Evolutionary conservation across 139 green algal genomes (phyloP).

Genomic region (Nannochloris sp.): DNA sequence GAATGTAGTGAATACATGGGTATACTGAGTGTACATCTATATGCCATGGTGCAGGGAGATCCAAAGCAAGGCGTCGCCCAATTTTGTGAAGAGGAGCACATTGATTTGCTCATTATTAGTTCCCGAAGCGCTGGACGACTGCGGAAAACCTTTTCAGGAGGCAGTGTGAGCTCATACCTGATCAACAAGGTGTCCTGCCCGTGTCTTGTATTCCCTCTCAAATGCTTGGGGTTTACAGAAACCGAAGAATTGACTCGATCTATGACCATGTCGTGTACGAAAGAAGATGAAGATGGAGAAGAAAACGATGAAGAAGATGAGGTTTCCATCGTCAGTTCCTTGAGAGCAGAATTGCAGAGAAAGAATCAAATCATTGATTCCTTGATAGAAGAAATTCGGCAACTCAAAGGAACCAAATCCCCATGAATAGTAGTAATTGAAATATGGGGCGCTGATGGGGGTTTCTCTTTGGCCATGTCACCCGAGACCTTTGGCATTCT

Average conservation of each 20-base stretch:
- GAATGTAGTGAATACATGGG: too few species aligned
- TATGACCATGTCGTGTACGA: background rate
- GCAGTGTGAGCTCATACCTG: slow-evolving; percentile 21
- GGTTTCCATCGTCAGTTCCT: background rate
- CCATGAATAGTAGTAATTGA: too few species aligned
- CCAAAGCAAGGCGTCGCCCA: slow-evolving; percentile 9
- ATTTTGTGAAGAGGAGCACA: slow-evolving; percentile 27
- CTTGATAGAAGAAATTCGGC: slow-evolving; percentile 7
- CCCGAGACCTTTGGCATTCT: too few species aligned
- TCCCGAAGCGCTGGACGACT: slow-evolving; percentile 13
- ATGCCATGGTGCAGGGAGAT: slow-evolving; percentile 21
- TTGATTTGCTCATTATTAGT: slow-evolving; percentile 42
- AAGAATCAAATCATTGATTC: slow-evolving; percentile 16
- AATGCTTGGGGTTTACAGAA: slow-evolving; percentile 1
- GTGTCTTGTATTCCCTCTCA: slow-evolving; percentile 30
- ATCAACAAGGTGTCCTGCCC: slow-evolving; percentile 37
- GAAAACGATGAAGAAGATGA: background rate
- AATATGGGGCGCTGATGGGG: too few species aligned
- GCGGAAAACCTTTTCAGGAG: slow-evolving; percentile 30
- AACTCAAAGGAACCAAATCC: background rate
- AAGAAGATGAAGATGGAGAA: background rate
- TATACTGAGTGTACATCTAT: too few species aligned
- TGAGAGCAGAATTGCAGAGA: slow-evolving; percentile 8
- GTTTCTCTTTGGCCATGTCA: too few species aligned
- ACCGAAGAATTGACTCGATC: background rate